A percentile compares a stretch with the other conserved stretches of the same genome.
Evolutionary conservation across 2,329 filamentous ascomycete species (phyloP).

Genomic region (Talaromyces islandicus): DNA sequence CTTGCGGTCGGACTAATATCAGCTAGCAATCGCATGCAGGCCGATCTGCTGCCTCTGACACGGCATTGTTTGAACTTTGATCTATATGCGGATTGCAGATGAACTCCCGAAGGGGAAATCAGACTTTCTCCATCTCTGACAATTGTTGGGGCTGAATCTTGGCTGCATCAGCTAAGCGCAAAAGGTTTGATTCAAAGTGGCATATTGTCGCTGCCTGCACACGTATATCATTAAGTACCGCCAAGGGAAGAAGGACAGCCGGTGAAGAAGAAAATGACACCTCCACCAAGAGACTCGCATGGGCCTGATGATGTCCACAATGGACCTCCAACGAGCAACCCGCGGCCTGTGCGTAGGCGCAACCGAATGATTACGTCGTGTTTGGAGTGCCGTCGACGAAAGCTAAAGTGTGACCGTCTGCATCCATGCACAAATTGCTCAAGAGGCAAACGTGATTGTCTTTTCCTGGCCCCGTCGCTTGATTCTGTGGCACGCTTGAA

Average conservation of each 20-base stretch:
- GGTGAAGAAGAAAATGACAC: background rate
- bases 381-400: slow-evolving; percentile 64
- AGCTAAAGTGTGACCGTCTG: slow-evolving; percentile 69
- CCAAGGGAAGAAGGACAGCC: background rate
- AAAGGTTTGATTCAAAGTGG: background rate
- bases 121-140: background rate
- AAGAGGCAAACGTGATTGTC: slow-evolving; percentile 48
- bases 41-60: background rate
- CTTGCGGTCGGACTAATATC: background rate
- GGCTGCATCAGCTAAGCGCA: background rate
- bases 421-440: slow-evolving; percentile 60
- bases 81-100: background rate
- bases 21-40: background rate
- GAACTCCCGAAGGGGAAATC: background rate
- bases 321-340: background rate
- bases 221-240: background rate
- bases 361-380: slow-evolving; percentile 67
- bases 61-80: background rate
- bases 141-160: background rate
- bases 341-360: slow-evolving; percentile 44
- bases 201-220: background rate
- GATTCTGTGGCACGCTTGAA: slow-evolving; percentile 64
- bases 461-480: slow-evolving; percentile 62
- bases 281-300: background rate
- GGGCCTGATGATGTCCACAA: background rate